Base-by-base conservation (phyloP, 805 yeast genomes). In the Kodamaea restingae region DNA sequence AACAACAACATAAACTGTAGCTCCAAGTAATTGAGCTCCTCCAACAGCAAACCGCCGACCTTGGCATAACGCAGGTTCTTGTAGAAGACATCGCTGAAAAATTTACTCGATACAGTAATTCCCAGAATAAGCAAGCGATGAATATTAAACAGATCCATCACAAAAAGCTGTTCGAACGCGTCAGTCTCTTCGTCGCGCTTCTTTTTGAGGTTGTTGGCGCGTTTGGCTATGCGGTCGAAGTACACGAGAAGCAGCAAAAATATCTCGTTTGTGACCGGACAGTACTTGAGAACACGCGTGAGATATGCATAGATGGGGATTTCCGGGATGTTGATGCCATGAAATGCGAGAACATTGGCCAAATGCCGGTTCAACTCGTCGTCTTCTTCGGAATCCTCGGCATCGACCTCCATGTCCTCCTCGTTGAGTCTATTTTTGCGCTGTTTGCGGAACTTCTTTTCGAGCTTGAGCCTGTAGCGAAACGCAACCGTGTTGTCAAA, bases 201-300 rank as follows among this genome's bases (percentile, higher is more conserved):
- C 42, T 49, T 42, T 41, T 59, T 60, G 31, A 68, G 52, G 43
- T 64, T 74, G 54, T 85, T 84, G 31, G 93, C 88, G 45, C 86
- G 74, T 54, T 86, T 86, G 14, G 95, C 93, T 32, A 91, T 88
- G 46, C 98, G 70, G 63, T 93, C 99, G 65, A 93, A 88, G 60
- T 93, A 93, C 21, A 93, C 97, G 51, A 93, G 70, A 25, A 93
- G 65, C 27, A 96, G 82, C 35, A 93, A 66, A 60, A 90, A 93
- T 24, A 93, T 98, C 58, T 93, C 98, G 61, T 91, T 91, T 2
- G 98, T 90, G n/a, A 93, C 93, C 0, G 99, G 98, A 60, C 99
- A 93, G 64, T 93, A 93, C 62, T 91, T 91, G 58, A 91, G 76
- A 20, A 93, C 91, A 55, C 98, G 79, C 31, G 87, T 76, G 43